These are phyloP conservation scores for Malus hybrid DNA, from an alignment of 331 rosid genomes.

Conservation along the genomic window DNA sequence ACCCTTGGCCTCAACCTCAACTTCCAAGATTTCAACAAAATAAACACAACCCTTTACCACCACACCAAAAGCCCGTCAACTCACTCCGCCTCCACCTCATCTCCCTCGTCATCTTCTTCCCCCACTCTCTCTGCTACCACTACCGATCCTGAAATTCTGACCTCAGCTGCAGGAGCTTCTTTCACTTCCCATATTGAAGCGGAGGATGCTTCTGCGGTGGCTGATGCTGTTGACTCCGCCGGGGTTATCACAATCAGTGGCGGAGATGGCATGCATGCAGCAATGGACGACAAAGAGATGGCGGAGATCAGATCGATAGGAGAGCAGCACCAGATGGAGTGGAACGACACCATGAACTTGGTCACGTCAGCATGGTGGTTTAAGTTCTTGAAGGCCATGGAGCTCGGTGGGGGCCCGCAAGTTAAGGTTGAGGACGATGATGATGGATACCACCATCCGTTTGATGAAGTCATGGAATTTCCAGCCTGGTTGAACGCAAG, in stretches of 20 bases:
- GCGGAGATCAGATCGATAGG: conserved; percentile 77
- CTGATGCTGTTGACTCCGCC: conserved; percentile 25
- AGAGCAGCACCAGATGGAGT: conserved; percentile 75
- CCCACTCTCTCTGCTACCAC: conserved; percentile 22
- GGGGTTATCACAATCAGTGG: conserved; percentile 16
- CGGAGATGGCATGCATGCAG: conserved; percentile 39
- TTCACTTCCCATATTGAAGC: conserved; percentile 22
- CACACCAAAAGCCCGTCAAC: conserved; percentile 27
- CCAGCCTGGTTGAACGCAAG: conserved; percentile 73
- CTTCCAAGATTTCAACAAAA: conserved; percentile 54
- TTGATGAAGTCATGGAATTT: conserved; percentile 54
- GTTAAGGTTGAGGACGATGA: conserved; percentile 26
- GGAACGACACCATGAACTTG: conserved; percentile 73
- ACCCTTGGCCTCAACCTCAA: conserved; percentile 80
- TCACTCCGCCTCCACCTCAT: conserved; percentile 30
- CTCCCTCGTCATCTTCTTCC: conserved; percentile 28
- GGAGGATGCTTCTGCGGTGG: conserved; percentile 22
- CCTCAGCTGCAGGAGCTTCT: conserved; percentile 24
- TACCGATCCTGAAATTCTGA: conserved; percentile 38
- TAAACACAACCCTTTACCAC: conserved; percentile 40
- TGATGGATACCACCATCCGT: conserved; percentile 22
- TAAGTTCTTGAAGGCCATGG: conserved; percentile 55
- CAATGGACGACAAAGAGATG: conserved; percentile 77
- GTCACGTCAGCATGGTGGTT: conserved; percentile 90
- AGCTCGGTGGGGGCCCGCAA: conserved; percentile 32